Base-by-base conservation (phyloP, 306 rosid species). In the Cucurbita ficifolia region DNA sequence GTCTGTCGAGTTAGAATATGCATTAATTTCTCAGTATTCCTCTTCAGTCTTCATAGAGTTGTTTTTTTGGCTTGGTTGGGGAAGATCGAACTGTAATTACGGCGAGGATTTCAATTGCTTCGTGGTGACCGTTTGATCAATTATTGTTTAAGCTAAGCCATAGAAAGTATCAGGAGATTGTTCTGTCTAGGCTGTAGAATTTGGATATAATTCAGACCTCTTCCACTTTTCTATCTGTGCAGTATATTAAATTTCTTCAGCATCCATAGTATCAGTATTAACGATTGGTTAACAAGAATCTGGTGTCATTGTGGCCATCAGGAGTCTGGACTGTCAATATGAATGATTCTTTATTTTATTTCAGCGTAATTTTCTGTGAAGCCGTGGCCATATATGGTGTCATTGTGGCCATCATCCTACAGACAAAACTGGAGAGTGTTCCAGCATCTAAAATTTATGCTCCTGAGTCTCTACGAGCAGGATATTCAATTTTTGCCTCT, bases 371-470 rank as follows among this genome's bases (percentile, higher is more conserved):
- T 79, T 93, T 93, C 86, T 93, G 98, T 78, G 98, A 93, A 86
- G 98, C 97, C 10, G 97, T 93, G 80, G 98, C 98, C 58, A 93
- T 93, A 62, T 93, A 93, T 76, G 98, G 98, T 57, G 98, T 90
- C 76, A 93, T 93, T 54, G 98, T 93, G 40, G 98, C 98, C 50
- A 93, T 93, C 80, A 93, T 93, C 79, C 83, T 93, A 72, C 98
- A 93, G 84, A 90, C 70, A 10, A 42, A 63, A 63, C 77, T 93
- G 70, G 98, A 90, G 81, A 88, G 84, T 8, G 98, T 93, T 68
- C 87, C 97, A 18, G 0, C 74, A 59, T 12, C 86, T 36, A 83
- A 58, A 60, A 84, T 93, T 5, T 79, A 90, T 76, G 89, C 6
- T 4, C 86, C 96, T 0, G 97, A 90, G 80, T 90, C 96, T 77